These are phyloP conservation scores for Lipomyces mesembrius DNA, from an alignment of 805 yeast species.

Conservation along the genomic window DNA sequence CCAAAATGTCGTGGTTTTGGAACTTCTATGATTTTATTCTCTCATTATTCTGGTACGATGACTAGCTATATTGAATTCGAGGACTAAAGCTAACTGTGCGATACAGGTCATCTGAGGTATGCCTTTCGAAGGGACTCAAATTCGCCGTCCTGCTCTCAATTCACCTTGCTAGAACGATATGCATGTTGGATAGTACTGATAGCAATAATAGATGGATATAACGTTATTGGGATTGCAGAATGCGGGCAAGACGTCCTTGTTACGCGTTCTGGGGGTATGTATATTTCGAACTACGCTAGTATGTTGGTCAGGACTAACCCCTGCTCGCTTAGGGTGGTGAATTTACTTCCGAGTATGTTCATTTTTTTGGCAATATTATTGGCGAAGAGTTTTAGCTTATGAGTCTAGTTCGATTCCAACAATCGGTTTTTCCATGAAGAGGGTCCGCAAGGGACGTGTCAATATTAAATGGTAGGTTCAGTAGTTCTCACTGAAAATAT, in stretches of 20 bases:
- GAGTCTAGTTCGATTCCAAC: conserved; percentile 46
- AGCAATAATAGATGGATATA: conserved; percentile 43
- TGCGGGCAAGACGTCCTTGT: conserved; percentile 49
- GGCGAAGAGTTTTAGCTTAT: neutral
- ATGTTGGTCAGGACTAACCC: neutral
- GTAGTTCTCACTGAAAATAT: neutral
- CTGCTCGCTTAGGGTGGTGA: conserved; percentile 41
- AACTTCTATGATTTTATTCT: conserved; percentile 43
- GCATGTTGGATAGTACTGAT: neutral
- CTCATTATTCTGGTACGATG: conserved; percentile 44
- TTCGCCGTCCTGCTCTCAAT: neutral
- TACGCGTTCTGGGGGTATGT: conserved; percentile 43
- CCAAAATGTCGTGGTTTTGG: conserved; percentile 32
- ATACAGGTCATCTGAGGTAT: conserved; percentile 42
- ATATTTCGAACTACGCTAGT: neutral
- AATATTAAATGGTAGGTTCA: conserved; percentile 45
- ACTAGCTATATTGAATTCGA: neutral
- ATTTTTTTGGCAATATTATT: neutral
- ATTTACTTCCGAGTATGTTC: conserved; percentile 44
- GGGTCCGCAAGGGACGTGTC: conserved; percentile 45
- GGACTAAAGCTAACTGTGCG: neutral
- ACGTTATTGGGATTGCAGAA: conserved; percentile 48
- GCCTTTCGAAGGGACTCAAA: neutral
- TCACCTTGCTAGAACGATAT: neutral
- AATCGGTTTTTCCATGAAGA: conserved; percentile 49